Evolutionary conservation across 495 filamentous ascomycete genomes (phyloP), one percentile per base, ranked within the genome.

Genomic region (Xylaria palmicola): DNA sequence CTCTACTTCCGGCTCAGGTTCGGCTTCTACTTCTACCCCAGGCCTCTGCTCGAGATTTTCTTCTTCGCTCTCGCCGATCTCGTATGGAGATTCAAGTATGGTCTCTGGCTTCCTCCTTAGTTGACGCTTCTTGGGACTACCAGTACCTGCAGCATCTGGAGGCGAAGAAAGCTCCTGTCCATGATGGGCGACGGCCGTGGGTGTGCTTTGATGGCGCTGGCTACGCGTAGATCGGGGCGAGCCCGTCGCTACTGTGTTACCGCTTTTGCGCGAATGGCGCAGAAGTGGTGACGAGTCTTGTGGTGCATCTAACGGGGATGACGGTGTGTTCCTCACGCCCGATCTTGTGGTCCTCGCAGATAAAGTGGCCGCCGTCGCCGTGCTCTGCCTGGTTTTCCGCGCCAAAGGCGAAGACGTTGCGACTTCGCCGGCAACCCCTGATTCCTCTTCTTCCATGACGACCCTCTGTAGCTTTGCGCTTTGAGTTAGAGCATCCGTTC

Each of bases 341-440:
- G 69, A 50, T 48, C 59, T 57, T 20, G 59, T 58, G 15, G 63
- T 36, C 36, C 64, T 63, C 10, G 59, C 56, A 27, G 69, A 69
- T 48, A 64, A 17, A 29, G 50, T 65, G 29, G 52, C 62, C 15
- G 40, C n/a, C 19, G 66, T 61, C 17, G 56, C 59, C 36, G 40
- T 70, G 52, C 71, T 74, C n/a, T 59, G 59, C 39, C 70, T 72
- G 22, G 67, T 63, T 56, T 72, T 73, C 40, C 74, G 67, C 65
- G 70, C 73, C 41, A 77, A 56, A 6, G 78, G 78, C 20, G 78
- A 80, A 17, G 78, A 80, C 19, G 66, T 62, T 34, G 63, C 67
- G 17, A 63, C 43, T 15, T 69, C 64, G 15, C 61, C 67, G 29
- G 67, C 66, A 32, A 15, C 26, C 3, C 56, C 52, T 26, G 53